Base-by-base conservation (phyloP, 2,329 filamentous ascomycete species). In the Calonectria naviculata region DNA sequence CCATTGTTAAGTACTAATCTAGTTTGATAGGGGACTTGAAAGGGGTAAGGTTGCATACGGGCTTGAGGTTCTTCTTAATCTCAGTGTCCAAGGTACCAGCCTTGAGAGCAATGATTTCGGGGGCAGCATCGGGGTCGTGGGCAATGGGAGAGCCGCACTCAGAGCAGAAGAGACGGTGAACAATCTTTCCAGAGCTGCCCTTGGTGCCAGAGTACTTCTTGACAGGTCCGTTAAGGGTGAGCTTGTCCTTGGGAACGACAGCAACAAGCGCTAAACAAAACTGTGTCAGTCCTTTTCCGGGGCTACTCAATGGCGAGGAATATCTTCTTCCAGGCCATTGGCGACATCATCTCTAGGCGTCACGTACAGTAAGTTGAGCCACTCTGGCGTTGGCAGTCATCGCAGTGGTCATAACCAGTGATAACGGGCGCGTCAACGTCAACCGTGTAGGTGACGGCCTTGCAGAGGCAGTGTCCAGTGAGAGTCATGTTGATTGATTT, bases 91-190 rank as follows among this genome's bases (percentile, higher is more conserved):
- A 85, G 26, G 90, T 91, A 70, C 91, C 91, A 38, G 87, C 91
- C 89, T 93, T 93, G 80, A 93, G 83, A 72, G 91, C 91, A 76
- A 93, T 93, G 83, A 93, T 93, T 74, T 89, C 87, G 41, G 91
- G 91, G n/a, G 91, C 90, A n/a, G 89, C 89, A 70, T 93, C 91
- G 29, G 91, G 91, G 82, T 93, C 91, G 82, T 93, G 91, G 71
- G 91, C 91, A 77, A 93, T 92, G 71, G 91, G 91, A 19, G 90
- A 92, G 73, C 91, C 91, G 83, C 91, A 93, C 79, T 93, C 90
- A 74, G 86, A 85, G 87, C 91, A 93, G 87, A 93, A 93, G 82
- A 92, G 85, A 75, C 91, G 91, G 86, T 92, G 90, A 73, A 93
- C 91, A 69, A 84, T 82, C 64, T 92, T 87, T 80, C 91, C 91